Evolutionary conservation across 352 stramenopile species (phyloP), one percentile per base, ranked within the genome.

Genomic region (Globisporangium solare): DNA sequence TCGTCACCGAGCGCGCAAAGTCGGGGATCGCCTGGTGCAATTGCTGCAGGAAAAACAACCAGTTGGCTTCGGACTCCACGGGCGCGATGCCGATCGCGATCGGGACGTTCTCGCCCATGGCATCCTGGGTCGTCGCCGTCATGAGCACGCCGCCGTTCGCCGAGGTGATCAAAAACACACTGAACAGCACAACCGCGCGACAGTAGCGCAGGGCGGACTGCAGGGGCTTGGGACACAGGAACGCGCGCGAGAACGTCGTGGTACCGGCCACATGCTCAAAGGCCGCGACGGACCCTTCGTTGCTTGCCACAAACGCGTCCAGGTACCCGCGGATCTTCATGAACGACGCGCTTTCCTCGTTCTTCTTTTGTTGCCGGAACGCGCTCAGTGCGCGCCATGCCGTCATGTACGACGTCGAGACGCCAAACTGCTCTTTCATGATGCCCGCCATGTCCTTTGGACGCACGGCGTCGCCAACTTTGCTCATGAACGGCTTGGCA

Each of bases 371-470:
- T 56, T 89, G 79, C 20, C 78, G 70, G 46, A 89, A 88, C 6
- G 77, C 75, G 56, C 70, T 86, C 17, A 92, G 62, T 12, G 82
- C 82, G 40, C 82, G 70, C 82, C 82, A 92, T 8, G 82, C 79
- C 15, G 82, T 89, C 82, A 92, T 89, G 50, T 92, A 92, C 14
- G 75, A 88, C 49, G 79, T 73, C 42, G 79, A 76, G 13, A 92
- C 77, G 17, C 82, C 82, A 51, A 89, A 92, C 45, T 89, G 83
- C 51, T 89, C 77, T 65, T 88, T 92, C 77, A 92, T 89, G 52
- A 92, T 85, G 47, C 82, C 68, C 32, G 77, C 83, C 63, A 92
- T 86, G 57, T 92, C 79, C 24, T 86, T 82, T 6, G 82, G 82
- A 21, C 85, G 85, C 18, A 92, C 76, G 5, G 69, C 61, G 41